Base-by-base conservation (phyloP, 148 eudicot genomes). In the Mesembryanthemum crystallinum region DNA sequence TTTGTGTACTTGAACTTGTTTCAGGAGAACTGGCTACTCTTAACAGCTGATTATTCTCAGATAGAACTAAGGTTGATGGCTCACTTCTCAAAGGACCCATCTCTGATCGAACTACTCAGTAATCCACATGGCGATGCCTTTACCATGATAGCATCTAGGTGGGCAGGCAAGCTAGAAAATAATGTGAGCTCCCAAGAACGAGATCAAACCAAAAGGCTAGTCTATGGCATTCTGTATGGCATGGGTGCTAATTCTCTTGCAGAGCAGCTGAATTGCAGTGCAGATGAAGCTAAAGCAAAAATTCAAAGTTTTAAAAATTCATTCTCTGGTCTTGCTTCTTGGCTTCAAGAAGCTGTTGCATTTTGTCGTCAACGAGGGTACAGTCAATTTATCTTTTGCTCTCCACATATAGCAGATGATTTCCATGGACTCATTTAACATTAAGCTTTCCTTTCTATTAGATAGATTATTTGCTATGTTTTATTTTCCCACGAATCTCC, bases 11-110 rank as follows among this genome's bases (percentile, higher is more conserved):
- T 73, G 27, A 43, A 69, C 25, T 74, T 73, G 58, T 81, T 84
- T 71, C 97, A 96, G 99, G 99, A 91, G 33, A 88, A 89, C 28
- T 89, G 98, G 99, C 71, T 96, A 73, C 89, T 92, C 23, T 73
- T 96, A 72, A 85, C 97, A 17, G 99, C 99, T 64, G 99, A 95
- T 88, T 95, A 95, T 89, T 95, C 94, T 73, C 99, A 95, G 85
- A 92, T 95, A 83, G 99, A 95, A 82, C 76, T 96, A 69, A 83
- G 99, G 78, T 79, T 96, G 67, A 96, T 96, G 99, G 98, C 99
- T 61, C 99, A 96, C 82, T 96, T 96, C 86, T 92, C 99, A 13
- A 86, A 82, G 82, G 99, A 96, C 81, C 43, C 84, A 42, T 87
- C 87, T 23, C 84, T 96, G 69, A 88, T 92, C 72, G 88, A 88